These are phyloP conservation scores for Hippophae gyantsensis DNA, from an alignment of 306 rosid species.

Conservation along the genomic window DNA sequence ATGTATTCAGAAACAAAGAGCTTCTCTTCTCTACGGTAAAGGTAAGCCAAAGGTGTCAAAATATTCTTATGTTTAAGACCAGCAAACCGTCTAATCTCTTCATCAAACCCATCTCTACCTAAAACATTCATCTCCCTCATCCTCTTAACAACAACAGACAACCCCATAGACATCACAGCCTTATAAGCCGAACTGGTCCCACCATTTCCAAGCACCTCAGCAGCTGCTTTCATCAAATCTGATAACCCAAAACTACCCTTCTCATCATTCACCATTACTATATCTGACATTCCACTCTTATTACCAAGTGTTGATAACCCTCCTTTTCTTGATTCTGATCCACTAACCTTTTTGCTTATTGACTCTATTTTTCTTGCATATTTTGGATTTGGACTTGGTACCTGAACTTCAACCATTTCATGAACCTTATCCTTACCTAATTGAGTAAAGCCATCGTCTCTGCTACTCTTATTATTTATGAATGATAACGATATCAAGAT, in stretches of 20 bases:
- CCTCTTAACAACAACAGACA: conserved; percentile 83
- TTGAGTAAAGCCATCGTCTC: conserved; percentile 28
- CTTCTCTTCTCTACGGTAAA: conserved; percentile 77
- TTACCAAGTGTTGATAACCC: conserved; percentile 17
- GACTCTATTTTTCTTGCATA: not conserved
- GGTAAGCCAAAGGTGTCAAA: conserved; percentile 66
- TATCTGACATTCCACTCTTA: conserved; percentile 32
- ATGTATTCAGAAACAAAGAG: conserved; percentile 51
- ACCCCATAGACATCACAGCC: conserved; percentile 56
- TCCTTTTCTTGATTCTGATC: conserved; percentile 22
- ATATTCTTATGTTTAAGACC: conserved; percentile 47
- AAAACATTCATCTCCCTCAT: conserved; percentile 69
- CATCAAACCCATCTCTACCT: conserved; percentile 60
- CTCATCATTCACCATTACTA: conserved; percentile 55
- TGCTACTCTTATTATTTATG: conserved; percentile 1
- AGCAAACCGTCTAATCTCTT: conserved; percentile 77
- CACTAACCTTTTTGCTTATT: conserved; percentile 20
- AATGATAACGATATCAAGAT: conserved; percentile 4
- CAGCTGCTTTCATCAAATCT: conserved; percentile 83
- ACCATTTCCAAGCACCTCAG: conserved; percentile 81
- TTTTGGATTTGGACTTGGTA: conserved; percentile 21
- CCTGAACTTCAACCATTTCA: conserved; percentile 40
- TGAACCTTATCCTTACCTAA: conserved; percentile 28
- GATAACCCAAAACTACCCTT: conserved; percentile 57
- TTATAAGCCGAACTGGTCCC: conserved; percentile 72